Evolutionary conservation across 2,329 filamentous ascomycete species (phyloP), one percentile per base, ranked within the genome.

Genomic region (Colletotrichum trifolii): DNA sequence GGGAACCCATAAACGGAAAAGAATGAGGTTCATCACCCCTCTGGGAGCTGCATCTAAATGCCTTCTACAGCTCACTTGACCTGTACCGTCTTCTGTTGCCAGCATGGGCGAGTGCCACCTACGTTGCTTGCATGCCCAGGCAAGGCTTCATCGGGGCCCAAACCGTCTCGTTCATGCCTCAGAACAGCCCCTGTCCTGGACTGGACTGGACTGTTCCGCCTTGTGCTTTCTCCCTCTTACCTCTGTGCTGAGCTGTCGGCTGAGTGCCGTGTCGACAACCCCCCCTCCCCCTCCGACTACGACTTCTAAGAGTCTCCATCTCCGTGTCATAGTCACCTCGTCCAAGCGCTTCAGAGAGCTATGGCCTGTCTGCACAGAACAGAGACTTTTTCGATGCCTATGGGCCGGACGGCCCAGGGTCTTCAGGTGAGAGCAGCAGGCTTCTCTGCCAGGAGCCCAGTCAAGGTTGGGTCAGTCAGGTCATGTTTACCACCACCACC

Each of bases 401-500:
- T 64, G 60, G 39, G 46, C 60, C 55, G 38, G 43, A 38, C 36
- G 45, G 34, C 38, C 64, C 48, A 63, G 64, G 64, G 60, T 66
- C 60, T 64, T 52, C 43, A 25, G 25, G 25, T 25, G 25, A 25
- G 63, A 40, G 62, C 39, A 52, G 43, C 38, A 38, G 45, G 53
- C n/a, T 5, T 25, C 25, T 25, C 25, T 25, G 25, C 25, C 25
- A 25, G 25, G 25, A 12, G 48, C 50, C 58, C 58, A 58, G 45
- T 38, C 42, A 43, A 61, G 43, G 9, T 11, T 15, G 7, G 11
- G 11, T 17, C 43, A 46, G 63, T 59, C 58, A 59, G 47, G 47
- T 33, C 52, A 66, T 66, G 52, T 65, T 52, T 35, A 54, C 49
- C 60, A 53, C 59, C 17, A 75, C 75, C 60, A 77, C 25, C 25